phyloP scores from a whole-genome alignment of 176 grass and related monocot genomes.

The Ensete ventricosum region DNA sequence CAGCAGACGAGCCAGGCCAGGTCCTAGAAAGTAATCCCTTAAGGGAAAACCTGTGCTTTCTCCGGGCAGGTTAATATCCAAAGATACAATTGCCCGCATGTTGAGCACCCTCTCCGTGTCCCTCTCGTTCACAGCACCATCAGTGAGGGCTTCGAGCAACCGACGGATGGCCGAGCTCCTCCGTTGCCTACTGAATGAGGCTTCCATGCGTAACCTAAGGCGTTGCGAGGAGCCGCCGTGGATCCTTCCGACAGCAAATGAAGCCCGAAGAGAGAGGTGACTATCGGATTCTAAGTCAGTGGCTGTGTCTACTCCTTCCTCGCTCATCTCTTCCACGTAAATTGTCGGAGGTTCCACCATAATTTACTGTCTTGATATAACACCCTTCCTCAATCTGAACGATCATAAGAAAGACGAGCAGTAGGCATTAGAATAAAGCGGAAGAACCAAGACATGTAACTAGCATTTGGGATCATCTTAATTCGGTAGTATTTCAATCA shows the following conservation, averaged over 20 bases:
- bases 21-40: constrained; percentile 53
- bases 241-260: constrained; percentile 44
- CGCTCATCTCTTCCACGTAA: neutral
- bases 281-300: constrained; percentile 11
- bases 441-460: no score
- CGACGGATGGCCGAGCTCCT: constrained; percentile 28
- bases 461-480: no score
- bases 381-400: no score
- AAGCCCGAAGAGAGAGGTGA: constrained; percentile 30
- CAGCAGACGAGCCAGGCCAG: constrained; percentile 60
- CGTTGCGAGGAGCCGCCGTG: constrained; percentile 30
- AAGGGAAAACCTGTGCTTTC: constrained; percentile 31
- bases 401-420: no score
- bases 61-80: constrained; percentile 1
- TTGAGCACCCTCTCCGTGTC: constrained; percentile 1
- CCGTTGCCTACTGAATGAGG: neutral
- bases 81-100: constrained; percentile 16
- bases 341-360: no score
- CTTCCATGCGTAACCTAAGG: constrained; percentile 13
- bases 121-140: constrained; percentile 10
- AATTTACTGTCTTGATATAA: no score
- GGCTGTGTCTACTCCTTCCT: neutral
- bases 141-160: constrained; percentile 39
- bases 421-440: no score
- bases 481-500: no score